phyloP scores from a whole-genome alignment of 108 stramenopile genomes.

The Cyclotella cryptica region DNA sequence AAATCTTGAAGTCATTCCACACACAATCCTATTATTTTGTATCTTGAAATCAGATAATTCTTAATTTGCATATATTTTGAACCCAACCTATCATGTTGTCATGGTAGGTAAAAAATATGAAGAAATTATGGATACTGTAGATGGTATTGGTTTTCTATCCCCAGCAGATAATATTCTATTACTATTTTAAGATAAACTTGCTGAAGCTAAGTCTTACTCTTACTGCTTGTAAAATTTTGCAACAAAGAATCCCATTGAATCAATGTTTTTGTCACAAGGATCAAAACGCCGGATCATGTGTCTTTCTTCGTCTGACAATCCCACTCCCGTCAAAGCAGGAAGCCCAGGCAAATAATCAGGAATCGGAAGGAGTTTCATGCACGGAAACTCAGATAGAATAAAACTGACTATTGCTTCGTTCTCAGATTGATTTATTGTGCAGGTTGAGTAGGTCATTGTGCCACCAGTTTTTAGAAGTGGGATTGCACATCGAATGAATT shows the following conservation, averaged over 20 bases:
- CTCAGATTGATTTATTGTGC: constrained; percentile 68
- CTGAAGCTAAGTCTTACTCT: neutral
- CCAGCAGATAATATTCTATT: too few species aligned
- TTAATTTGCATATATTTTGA: too few species aligned
- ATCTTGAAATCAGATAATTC: too few species aligned
- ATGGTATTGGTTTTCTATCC: too few species aligned
- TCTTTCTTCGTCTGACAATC: constrained; percentile 60
- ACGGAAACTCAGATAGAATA: constrained; percentile 59
- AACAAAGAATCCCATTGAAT: constrained; percentile 84
- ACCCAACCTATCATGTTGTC: too few species aligned
- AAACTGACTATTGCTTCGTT: constrained; percentile 73
- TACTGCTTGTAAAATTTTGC: constrained; percentile 68
- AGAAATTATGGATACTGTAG: too few species aligned
- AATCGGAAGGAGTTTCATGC: constrained; percentile 70
- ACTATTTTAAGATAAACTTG: neutral
- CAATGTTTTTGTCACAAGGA: constrained; percentile 50
- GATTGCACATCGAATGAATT: constrained; percentile 64
- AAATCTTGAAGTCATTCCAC: too few species aligned
- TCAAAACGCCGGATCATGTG: constrained; percentile 68
- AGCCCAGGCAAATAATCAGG: constrained; percentile 45
- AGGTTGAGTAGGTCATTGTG: constrained; percentile 77
- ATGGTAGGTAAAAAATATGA: too few species aligned
- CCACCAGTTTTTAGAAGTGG: constrained; percentile 69
- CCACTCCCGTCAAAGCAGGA: constrained; percentile 57
- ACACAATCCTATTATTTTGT: too few species aligned